Conservation (phyloP, 345 rosid genomes). For the Hibiscus mutabilis region DNA sequence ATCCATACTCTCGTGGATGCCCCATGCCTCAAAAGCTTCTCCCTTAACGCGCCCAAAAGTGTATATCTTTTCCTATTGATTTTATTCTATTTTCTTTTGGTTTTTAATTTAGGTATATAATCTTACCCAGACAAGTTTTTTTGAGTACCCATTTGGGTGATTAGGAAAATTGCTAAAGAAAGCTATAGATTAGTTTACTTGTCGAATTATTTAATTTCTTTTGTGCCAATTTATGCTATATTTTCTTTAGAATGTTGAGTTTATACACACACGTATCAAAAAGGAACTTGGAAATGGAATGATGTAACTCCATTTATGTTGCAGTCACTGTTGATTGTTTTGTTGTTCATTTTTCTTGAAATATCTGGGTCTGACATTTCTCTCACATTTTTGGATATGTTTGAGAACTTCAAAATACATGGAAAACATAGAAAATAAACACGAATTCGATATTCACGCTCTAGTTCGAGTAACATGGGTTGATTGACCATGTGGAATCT, state of each 20-base stretch:
- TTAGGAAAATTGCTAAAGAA: not conserved
- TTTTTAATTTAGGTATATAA: not conserved
- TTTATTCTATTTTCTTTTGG: not conserved
- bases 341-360: too few relatives aligned
- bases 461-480: too few relatives aligned
- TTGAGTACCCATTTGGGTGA: not conserved
- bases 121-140: constrained; percentile 1
- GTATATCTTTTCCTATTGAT: constrained; percentile 23
- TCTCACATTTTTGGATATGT: too few relatives aligned
- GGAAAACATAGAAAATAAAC: too few relatives aligned
- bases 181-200: not conserved
- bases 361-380: too few relatives aligned
- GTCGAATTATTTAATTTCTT: not conserved
- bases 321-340: not conserved
- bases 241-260: not conserved
- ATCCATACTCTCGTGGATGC: constrained; percentile 29
- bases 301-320: not conserved
- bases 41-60: constrained; percentile 48
- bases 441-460: too few relatives aligned
- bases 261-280: too few relatives aligned
- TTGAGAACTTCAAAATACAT: too few relatives aligned
- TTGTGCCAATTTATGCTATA: not conserved
- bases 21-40: constrained; percentile 46
- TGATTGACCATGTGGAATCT: too few relatives aligned
- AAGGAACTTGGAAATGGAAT: not conserved